Evolutionary conservation across 169 alveolate species (phyloP), one percentile per base, ranked within the genome.

Genomic region (Cystoisospora suis): DNA sequence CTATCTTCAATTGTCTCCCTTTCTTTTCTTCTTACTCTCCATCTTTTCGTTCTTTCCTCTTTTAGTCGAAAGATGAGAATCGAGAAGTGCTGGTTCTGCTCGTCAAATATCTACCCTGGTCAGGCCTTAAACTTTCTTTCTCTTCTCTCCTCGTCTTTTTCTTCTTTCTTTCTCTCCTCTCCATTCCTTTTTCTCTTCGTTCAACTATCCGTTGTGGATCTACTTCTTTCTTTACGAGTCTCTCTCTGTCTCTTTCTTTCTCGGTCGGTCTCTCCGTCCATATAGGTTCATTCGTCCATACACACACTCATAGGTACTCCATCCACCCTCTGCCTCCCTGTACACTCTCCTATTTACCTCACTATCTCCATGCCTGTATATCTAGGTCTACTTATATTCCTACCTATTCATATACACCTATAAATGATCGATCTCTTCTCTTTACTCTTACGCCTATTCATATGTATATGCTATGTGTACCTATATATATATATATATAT

Each of bases 11-110:
- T n/a, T n/a, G n/a, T n/a, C n/a, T n/a, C n/a, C n/a, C n/a, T n/a
- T n/a, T n/a, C n/a, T n/a, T n/a, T n/a, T n/a, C n/a, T n/a, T n/a
- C n/a, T n/a, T n/a, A n/a, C n/a, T n/a, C n/a, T n/a, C n/a, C n/a
- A n/a, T n/a, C n/a, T n/a, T n/a, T n/a, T n/a, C n/a, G n/a, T n/a
- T 65, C 5, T n/a, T 6, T n/a, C 77, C 34, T 44, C 1, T 29
- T 15, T 9, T 49, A 20, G 61, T 17, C 61, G 3, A 6, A 86
- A 86, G 44, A 90, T 90, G 93, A 44, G 93, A 17, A 90, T 90
- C 40, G 93, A 90, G 86, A 90, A 75, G 81, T 93, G 95, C 92
- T 93, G 95, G 95, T 93, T 83, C 77, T 93, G 95, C 92, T 89
- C 94, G 72, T 69, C 94, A 88, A 93, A 49, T 88, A 58, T 93